phyloP scores from a whole-genome alignment of 2,329 filamentous ascomycete genomes.

The Pseudogymnoascus sp. region DNA sequence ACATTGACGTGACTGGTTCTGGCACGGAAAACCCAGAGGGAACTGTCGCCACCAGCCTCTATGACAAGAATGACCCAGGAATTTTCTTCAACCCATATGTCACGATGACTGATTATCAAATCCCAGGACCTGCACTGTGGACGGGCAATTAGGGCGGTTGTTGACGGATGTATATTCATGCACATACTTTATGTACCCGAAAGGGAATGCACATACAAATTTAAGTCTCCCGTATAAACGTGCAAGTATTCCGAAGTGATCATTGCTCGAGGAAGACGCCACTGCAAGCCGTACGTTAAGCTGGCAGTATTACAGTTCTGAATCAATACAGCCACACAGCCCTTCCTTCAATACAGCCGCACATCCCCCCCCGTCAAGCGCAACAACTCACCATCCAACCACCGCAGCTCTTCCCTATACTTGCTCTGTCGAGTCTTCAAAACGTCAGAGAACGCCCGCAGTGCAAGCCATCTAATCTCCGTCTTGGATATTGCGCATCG shows the following conservation, averaged over 20 bases:
- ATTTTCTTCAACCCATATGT: conserved; percentile 27
- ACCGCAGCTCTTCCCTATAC: conserved; percentile 55
- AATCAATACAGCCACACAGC: too few relatives aligned
- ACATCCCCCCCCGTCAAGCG: neutral
- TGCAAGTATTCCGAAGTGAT: too few relatives aligned
- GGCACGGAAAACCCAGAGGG: conserved; percentile 23
- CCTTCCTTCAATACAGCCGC: too few relatives aligned
- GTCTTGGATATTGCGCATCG: conserved; percentile 1
- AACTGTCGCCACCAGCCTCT: conserved; percentile 23
- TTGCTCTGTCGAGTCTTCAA: conserved; percentile 63
- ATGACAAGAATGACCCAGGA: conserved; percentile 25
- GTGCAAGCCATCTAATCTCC: conserved; percentile 39
- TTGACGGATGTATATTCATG: neutral
- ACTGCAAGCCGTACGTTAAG: too few relatives aligned
- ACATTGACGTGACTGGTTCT: conserved; percentile 32
- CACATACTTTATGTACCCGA: neutral
- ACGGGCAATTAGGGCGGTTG: neutral
- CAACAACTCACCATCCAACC: conserved; percentile 48
- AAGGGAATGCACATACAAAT: neutral
- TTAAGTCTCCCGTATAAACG: too few relatives aligned
- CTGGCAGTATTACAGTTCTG: too few relatives aligned
- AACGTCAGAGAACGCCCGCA: conserved; percentile 60
- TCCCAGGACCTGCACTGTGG: conserved; percentile 23
- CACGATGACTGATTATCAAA: conserved; percentile 16
- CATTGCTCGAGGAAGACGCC: too few relatives aligned